phyloP scores from a whole-genome alignment of 495 filamentous ascomycete species.

The Penicillium cinerascens region DNA sequence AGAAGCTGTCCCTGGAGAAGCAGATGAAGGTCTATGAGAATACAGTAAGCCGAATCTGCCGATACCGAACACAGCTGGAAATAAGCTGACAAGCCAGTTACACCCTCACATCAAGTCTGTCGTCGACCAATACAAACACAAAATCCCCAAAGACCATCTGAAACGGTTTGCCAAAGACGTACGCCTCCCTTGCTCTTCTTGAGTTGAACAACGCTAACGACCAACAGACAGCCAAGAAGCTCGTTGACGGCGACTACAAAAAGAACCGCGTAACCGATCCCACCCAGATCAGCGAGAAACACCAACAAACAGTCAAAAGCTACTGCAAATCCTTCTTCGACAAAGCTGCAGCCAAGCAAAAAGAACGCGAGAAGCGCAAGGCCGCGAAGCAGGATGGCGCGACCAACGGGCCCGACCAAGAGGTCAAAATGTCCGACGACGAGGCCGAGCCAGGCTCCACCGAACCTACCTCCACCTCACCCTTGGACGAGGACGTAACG shows the following conservation, averaged over 20 bases:
- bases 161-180: constrained; percentile 87
- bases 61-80: background rate
- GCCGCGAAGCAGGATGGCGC: constrained; percentile 42
- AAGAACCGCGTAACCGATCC: constrained; percentile 78
- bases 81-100: constrained; percentile 50
- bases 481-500: constrained; percentile 24
- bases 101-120: constrained; percentile 80
- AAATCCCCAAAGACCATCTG: constrained; percentile 80
- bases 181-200: constrained; percentile 12
- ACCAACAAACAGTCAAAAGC: constrained; percentile 74
- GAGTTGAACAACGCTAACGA: constrained; percentile 5
- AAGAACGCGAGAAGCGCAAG: constrained; percentile 63
- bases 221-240: constrained; percentile 66
- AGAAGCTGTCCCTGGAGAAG: constrained; percentile 72
- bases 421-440: constrained; percentile 55
- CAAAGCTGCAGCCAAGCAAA: constrained; percentile 73
- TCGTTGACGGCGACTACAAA: constrained; percentile 87
- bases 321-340: constrained; percentile 83
- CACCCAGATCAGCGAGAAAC: constrained; percentile 70
- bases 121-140: constrained; percentile 77
- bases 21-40: constrained; percentile 91
- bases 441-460: constrained; percentile 36
- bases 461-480: too few species aligned
- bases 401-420: constrained; percentile 37
- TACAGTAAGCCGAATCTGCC: constrained; percentile 57